Evolutionary conservation across 1,284 basidiomycete genomes (phyloP).

Genomic region (Cutaneotrichosporon dermatis): DNA sequence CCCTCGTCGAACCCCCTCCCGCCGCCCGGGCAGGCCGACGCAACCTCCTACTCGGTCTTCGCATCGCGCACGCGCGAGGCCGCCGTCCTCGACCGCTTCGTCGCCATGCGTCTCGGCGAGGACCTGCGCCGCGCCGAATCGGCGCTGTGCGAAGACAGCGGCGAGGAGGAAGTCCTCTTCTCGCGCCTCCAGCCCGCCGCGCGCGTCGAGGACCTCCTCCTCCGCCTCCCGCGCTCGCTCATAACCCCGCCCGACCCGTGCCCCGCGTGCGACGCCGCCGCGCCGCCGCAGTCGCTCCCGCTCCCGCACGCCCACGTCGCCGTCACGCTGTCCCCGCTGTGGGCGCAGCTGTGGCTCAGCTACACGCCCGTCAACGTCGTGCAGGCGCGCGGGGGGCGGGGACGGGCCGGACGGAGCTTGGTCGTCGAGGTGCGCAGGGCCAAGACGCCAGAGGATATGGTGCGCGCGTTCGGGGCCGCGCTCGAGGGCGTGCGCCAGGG

Average conservation of each 20-base stretch:
- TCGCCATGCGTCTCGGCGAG: slow-evolving; percentile 38
- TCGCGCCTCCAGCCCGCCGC: slow-evolving; percentile 34
- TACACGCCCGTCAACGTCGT: slow-evolving; percentile 17
- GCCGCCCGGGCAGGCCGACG: slow-evolving; percentile 3
- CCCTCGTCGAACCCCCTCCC: slow-evolving; percentile 33
- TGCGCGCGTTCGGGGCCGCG: slow-evolving; percentile 26
- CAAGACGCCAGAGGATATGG: slow-evolving; percentile 25
- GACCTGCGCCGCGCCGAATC: slow-evolving; percentile 36
- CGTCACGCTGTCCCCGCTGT: slow-evolving; percentile 33
- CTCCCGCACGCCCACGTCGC: slow-evolving; percentile 29
- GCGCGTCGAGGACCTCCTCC: slow-evolving; percentile 39
- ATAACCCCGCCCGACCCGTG: slow-evolving; percentile 7
- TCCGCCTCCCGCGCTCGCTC: slow-evolving; percentile 23
- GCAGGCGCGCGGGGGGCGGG: slow-evolving; percentile 2
- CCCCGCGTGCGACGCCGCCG: not conserved
- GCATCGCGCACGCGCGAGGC: slow-evolving; percentile 32
- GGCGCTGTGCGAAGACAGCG: slow-evolving; percentile 31
- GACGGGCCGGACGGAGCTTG: slow-evolving; percentile 18
- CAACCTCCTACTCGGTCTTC: slow-evolving; percentile 26
- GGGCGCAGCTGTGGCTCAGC: slow-evolving; percentile 31
- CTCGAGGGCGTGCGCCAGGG: slow-evolving; percentile 32
- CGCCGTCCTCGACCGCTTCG: slow-evolving; percentile 41
- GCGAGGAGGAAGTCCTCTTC: slow-evolving; percentile 32
- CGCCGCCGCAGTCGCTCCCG: slow-evolving; percentile 16
- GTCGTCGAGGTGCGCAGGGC: slow-evolving; percentile 35